Evolutionary conservation across 768 basidiomycete genomes (phyloP).

Genomic region (Phaeotremella skinneri): DNA sequence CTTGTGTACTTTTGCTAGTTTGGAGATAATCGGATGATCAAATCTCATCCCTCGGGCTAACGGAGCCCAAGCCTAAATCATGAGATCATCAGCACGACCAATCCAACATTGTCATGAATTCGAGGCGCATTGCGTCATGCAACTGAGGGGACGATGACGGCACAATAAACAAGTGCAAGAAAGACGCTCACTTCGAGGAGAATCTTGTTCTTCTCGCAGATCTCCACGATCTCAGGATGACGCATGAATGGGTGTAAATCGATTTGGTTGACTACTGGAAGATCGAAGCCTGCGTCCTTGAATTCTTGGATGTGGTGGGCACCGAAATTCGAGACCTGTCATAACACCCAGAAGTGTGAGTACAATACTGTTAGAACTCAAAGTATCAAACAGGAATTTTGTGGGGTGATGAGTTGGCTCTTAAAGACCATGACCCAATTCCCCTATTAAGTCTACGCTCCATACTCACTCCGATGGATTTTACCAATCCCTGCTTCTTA

Average conservation of each 20-base stretch:
- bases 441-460: background rate
- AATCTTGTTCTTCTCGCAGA: slow-evolving; percentile 62
- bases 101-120: background rate
- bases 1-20: slow-evolving; percentile 59
- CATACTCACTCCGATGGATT: slow-evolving; percentile 65
- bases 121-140: background rate
- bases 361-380: too few relatives aligned
- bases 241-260: slow-evolving; percentile 70
- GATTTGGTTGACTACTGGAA: slow-evolving; percentile 64
- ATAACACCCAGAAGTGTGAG: too few relatives aligned
- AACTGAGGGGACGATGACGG: background rate
- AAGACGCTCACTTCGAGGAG: slow-evolving; percentile 59
- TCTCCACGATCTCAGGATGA: slow-evolving; percentile 62
- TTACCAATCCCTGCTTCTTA: slow-evolving; percentile 61
- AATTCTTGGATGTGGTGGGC: slow-evolving; percentile 63
- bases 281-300: slow-evolving; percentile 54
- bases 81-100: background rate
- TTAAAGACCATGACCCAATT: background rate
- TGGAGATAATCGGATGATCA: slow-evolving; percentile 58
- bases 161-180: slow-evolving; percentile 12
- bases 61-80: slow-evolving; percentile 68
- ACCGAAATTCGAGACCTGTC: slow-evolving; percentile 52
- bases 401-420: too few relatives aligned
- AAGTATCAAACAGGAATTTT: too few relatives aligned
- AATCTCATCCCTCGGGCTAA: slow-evolving; percentile 68